A percentile compares a stretch with the other conserved stretches of the same genome.
These are phyloP conservation scores for Neurospora intermedia DNA, from an alignment of 495 filamentous ascomycete genomes.

Conservation along the genomic window DNA sequence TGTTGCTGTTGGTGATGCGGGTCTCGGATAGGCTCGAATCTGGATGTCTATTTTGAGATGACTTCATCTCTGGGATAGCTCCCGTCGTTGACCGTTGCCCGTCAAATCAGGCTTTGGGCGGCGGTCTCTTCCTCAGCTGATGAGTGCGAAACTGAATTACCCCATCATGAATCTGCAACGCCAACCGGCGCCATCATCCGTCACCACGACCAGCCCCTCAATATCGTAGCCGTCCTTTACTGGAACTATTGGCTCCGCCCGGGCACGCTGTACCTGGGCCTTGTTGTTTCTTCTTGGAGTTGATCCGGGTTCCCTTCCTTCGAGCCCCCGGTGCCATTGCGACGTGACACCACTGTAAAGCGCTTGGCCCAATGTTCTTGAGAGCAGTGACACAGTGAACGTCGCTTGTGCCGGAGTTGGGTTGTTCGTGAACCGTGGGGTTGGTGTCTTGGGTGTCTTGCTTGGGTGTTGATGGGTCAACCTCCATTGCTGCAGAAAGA, in stretches of 20 bases:
- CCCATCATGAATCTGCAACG: neutral
- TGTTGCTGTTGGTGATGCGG: neutral
- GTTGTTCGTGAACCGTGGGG: neutral
- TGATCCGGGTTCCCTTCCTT: neutral
- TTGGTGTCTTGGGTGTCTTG: neutral
- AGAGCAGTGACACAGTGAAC: neutral
- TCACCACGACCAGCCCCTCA: neutral
- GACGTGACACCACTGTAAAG: slow-evolving; percentile 42
- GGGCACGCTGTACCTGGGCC: neutral
- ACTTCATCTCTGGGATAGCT: neutral
- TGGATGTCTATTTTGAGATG: neutral
- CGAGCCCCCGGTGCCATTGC: slow-evolving; percentile 28
- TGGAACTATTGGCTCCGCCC: neutral
- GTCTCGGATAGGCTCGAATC: neutral
- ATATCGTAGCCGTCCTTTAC: neutral
- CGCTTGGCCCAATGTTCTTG: slow-evolving; percentile 24
- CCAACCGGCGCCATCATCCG: neutral
- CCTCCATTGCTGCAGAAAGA: neutral
- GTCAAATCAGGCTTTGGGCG: neutral
- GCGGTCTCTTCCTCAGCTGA: neutral
- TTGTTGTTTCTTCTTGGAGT: neutral
- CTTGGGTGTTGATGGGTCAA: neutral
- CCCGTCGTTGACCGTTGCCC: neutral
- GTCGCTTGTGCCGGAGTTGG: slow-evolving; percentile 7
- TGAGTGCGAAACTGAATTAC: neutral